Evolutionary conservation across 2,329 filamentous ascomycete species (phyloP), one percentile per base, ranked within the genome.

Genomic region (Penicillium sp.): DNA sequence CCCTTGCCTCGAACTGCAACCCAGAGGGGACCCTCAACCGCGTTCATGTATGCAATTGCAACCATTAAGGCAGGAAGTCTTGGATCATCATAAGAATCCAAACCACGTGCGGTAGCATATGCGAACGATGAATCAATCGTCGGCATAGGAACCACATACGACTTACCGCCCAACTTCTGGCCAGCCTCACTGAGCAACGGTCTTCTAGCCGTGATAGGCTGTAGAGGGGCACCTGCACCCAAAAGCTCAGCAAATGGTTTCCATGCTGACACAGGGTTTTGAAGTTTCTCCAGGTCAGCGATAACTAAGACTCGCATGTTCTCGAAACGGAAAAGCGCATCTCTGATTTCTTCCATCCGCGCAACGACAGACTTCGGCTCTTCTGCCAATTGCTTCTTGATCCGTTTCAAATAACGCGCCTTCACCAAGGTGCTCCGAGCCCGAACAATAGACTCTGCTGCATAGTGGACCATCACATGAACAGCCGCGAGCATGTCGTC

Each of bases 21-120:
- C 91, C 93, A 97, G 28, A 98, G 80, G 0, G 93, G 93, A 0
- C 93, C 93, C 69, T 98, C 93, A n/a, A 94, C 86, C 1, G 89
- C 84, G 64, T 96, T 90, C 53, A 98, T 84, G 65, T 96, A 97
- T 21, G 89, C 83, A 44, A 89, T 81, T 1, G 91, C 89, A 7
- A 98, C 90, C 67, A 95, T 81, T 45, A 95, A 77, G 2, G 90
- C 84, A 0, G 93, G 89, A 1, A 97, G 76, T 13, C 81, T 78
- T 0, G 89, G 84, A 61, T 96, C 84, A 4, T 79, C 76, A 63
- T 85, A 90, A 0, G 84, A 87, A 22, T 80, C 78, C 15, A 91
- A 80, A 6, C 91, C 91, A 38, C 79, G 79, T 2, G 84, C 77
- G 10, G 85, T 85, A 59, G 87, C 82, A 52, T 90, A 80, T 22